Evolutionary conservation across 306 rosid genomes (phyloP).

Genomic region (Prunus davidiana): DNA sequence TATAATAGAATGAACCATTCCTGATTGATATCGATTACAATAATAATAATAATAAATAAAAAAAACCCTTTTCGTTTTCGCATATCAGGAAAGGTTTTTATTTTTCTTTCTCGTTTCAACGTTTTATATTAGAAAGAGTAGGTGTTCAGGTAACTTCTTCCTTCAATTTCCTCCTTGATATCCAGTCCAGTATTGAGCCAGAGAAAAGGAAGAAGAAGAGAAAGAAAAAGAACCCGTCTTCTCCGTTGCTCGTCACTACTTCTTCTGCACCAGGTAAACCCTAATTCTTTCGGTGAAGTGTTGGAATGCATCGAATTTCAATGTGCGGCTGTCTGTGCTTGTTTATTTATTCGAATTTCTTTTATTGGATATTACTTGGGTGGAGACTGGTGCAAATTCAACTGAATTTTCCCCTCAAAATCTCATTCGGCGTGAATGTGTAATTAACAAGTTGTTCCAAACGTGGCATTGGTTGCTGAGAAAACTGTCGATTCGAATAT

Average conservation of each 20-base stretch:
- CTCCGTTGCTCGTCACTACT: neutral
- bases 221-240: neutral
- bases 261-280: slow-evolving; percentile 23
- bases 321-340: neutral
- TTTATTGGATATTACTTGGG: neutral
- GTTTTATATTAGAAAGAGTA: too few species aligned
- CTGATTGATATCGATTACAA: too few species aligned
- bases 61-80: too few species aligned
- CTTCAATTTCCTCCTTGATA: neutral
- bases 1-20: too few species aligned
- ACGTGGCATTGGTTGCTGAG: slow-evolving; percentile 1
- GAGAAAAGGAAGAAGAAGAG: neutral
- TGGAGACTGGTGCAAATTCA: neutral
- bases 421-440: neutral
- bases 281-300: slow-evolving; percentile 1
- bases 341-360: neutral
- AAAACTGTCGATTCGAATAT: too few species aligned
- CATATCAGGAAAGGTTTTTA: too few species aligned
- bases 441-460: neutral
- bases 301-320: neutral
- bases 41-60: too few species aligned
- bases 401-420: neutral
- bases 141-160: neutral
- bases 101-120: too few species aligned
- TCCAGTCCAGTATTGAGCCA: neutral